These are phyloP conservation scores for Pelargonium nanum DNA, from an alignment of 345 rosid species.

Conservation along the genomic window DNA sequence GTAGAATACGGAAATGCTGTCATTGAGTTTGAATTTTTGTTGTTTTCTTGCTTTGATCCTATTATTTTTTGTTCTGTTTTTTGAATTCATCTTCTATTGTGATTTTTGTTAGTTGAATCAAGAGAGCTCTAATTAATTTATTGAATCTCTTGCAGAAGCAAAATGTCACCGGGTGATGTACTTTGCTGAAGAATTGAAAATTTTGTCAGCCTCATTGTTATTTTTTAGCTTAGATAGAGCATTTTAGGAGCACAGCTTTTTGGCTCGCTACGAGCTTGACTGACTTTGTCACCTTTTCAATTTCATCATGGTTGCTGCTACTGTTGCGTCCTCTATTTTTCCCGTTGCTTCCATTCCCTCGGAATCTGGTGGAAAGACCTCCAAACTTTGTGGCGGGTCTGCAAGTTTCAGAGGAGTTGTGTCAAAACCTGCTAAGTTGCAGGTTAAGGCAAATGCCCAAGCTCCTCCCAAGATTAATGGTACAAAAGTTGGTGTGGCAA, in stretches of 20 bases:
- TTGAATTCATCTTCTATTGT: neutral
- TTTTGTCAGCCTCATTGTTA: neutral
- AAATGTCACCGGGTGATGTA: neutral
- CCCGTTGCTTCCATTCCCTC: conserved; percentile 43
- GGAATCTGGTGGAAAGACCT: conserved; percentile 33
- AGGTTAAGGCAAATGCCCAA: conserved; percentile 74
- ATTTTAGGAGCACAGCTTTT: neutral
- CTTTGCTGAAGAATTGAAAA: neutral
- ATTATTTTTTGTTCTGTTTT: neutral
- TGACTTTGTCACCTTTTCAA: neutral
- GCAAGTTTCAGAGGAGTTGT: conserved; percentile 37
- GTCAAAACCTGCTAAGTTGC: conserved; percentile 34
- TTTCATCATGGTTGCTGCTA: conserved; percentile 48
- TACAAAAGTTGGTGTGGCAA: conserved; percentile 39
- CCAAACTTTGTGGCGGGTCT: conserved; percentile 32
- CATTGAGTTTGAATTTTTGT: neutral
- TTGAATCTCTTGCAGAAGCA: neutral
- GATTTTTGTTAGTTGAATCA: neutral
- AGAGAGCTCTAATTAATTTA: neutral
- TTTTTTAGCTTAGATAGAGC: neutral
- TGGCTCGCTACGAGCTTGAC: neutral
- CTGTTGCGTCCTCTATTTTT: conserved; percentile 67
- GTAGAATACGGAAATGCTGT: neutral
- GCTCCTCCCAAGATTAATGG: conserved; percentile 88
- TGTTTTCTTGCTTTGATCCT: neutral